phyloP scores from a whole-genome alignment of 805 yeast species.

The Huiozyma naganishii region DNA sequence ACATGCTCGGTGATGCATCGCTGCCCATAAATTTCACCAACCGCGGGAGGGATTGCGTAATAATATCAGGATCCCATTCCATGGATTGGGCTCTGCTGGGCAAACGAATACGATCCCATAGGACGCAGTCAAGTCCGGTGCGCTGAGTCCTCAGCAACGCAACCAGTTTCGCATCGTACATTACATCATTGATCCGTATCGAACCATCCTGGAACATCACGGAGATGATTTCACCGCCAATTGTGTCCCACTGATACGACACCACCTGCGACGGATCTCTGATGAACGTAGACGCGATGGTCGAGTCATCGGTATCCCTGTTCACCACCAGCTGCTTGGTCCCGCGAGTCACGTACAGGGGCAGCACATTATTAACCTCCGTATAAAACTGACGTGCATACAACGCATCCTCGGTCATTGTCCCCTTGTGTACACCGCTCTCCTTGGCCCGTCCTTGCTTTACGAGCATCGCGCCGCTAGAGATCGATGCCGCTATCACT shows the following conservation, averaged over 20 bases:
- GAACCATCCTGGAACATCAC: constrained; percentile 36
- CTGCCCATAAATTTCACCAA: constrained; percentile 14
- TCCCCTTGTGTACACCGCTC: not conserved
- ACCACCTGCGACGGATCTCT: constrained; percentile 12
- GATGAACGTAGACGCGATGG: constrained; percentile 13
- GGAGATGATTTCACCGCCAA: constrained; percentile 31
- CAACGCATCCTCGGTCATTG: not conserved
- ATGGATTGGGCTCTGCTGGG: not conserved
- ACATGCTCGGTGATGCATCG: constrained; percentile 2
- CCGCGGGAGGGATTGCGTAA: constrained; percentile 13
- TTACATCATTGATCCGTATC: constrained; percentile 39
- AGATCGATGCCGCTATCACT: no score
- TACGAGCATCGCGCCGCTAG: no score
- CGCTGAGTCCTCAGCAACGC: constrained; percentile 11
- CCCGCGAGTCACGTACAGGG: constrained; percentile 8
- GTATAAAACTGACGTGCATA: no score
- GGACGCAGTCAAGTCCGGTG: constrained; percentile 5
- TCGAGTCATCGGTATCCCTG: constrained; percentile 11
- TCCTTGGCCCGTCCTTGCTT: no score
- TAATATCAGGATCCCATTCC: constrained; percentile 9
- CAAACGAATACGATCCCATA: constrained; percentile 13
- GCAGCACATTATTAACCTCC: constrained; percentile 8
- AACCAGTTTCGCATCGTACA: constrained; percentile 17
- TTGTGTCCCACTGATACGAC: constrained; percentile 17
- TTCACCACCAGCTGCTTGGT: constrained; percentile 10